A percentile compares a stretch with the other conserved stretches of the same genome.
Evolutionary conservation across 306 rosid species (phyloP).

Genomic region (Begonia loranthoides): DNA sequence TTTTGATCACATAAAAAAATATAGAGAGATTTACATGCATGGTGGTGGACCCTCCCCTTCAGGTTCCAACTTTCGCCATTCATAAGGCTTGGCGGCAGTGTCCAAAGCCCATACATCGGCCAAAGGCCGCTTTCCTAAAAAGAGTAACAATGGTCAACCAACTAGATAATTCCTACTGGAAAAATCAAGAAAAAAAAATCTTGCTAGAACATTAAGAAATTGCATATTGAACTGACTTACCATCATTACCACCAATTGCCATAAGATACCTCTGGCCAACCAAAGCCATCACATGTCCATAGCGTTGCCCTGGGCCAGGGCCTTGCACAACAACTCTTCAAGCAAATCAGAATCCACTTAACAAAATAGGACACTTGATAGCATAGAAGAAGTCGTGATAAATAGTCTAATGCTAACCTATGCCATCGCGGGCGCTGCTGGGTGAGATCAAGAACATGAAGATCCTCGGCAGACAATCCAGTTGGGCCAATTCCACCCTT

Average conservation of each 20-base stretch:
- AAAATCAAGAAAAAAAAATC: background rate
- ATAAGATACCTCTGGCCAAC: conserved; percentile 99
- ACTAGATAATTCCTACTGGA: background rate
- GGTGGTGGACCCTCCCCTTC: conserved; percentile 99
- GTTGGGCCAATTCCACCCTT: conserved; percentile 99
- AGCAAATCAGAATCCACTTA: conserved; percentile 23
- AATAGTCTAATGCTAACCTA: conserved; percentile 41
- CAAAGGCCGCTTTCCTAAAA: conserved; percentile 95
- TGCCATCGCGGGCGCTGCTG: conserved; percentile 99
- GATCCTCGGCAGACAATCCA: conserved; percentile 96
- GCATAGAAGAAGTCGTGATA: conserved; percentile 3
- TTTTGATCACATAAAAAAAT: conserved; percentile 1
- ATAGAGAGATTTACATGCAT: conserved; percentile 63
- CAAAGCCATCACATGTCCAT: conserved; percentile 99
- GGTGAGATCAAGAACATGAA: conserved; percentile 98
- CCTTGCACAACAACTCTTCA: conserved; percentile 97
- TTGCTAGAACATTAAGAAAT: conserved; percentile 2
- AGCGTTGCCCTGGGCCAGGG: conserved; percentile 99
- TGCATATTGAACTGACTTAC: conserved; percentile 27
- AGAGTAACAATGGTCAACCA: conserved; percentile 8
- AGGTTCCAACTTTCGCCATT: conserved; percentile 99
- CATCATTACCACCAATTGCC: conserved; percentile 99
- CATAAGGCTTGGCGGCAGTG: conserved; percentile 99
- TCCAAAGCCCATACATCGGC: conserved; percentile 99
- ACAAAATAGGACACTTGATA: conserved; percentile 11